Conservation (phyloP, 129 eudicot genomes). For the Chrysanthemum makinoi region DNA sequence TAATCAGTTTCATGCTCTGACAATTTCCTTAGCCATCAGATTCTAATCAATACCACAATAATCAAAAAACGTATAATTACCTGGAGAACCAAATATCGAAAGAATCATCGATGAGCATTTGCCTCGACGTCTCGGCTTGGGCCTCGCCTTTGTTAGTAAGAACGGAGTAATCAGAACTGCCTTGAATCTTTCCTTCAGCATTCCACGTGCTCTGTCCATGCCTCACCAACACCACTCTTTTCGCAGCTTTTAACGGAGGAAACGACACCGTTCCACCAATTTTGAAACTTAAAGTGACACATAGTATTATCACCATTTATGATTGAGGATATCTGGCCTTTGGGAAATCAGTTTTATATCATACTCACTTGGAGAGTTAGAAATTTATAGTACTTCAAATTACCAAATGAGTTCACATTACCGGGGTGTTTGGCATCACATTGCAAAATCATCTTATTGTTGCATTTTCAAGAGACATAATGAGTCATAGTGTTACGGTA, state of each 20-base stretch:
- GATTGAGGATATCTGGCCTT: too few relatives aligned
- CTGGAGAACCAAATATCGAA: slow-evolving; percentile 85
- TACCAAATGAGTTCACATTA: too few relatives aligned
- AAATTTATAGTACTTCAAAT: too few relatives aligned
- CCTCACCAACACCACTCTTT: slow-evolving; percentile 86
- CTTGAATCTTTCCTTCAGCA: slow-evolving; percentile 91
- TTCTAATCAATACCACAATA: background rate
- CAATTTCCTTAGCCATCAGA: background rate
- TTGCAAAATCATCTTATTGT: too few relatives aligned
- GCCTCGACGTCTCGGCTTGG: slow-evolving; percentile 81
- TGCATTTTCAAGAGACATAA: background rate
- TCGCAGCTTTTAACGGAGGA: slow-evolving; percentile 56
- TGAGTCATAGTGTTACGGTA: background rate
- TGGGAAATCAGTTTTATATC: too few relatives aligned
- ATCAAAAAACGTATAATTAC: slow-evolving; percentile 19
- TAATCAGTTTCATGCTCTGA: too few relatives aligned
- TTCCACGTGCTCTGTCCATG: slow-evolving; percentile 99
- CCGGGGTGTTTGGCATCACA: too few relatives aligned
- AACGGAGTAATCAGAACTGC: slow-evolving; percentile 84
- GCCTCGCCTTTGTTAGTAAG: slow-evolving; percentile 81
- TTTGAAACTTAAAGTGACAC: too few relatives aligned
- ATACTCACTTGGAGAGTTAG: too few relatives aligned
- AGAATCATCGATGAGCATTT: slow-evolving; percentile 72
- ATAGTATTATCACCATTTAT: too few relatives aligned
- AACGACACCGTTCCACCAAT: slow-evolving; percentile 20